Evolutionary conservation across 257 asterid genomes (phyloP).

Genomic region (Mitragyna speciosa): DNA sequence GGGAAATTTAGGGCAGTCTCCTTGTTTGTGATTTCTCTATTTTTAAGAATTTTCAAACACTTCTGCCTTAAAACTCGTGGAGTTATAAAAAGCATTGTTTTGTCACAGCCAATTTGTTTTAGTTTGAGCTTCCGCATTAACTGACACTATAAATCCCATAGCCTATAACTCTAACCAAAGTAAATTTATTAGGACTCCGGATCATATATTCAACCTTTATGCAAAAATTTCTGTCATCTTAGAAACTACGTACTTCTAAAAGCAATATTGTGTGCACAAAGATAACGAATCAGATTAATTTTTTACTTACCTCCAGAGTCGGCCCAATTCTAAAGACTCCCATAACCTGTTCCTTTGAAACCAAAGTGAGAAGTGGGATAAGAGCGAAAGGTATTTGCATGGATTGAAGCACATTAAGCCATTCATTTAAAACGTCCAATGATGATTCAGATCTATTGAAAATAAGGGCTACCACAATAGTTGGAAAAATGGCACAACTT

Average conservation of each 20-base stretch:
- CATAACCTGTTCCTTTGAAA: constrained; percentile 89
- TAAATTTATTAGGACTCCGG: background rate
- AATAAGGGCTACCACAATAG: constrained; percentile 81
- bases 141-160: background rate
- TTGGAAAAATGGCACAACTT: constrained; percentile 95
- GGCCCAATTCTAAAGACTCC: constrained; percentile 81
- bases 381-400: constrained; percentile 96
- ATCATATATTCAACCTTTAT: background rate
- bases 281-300: background rate
- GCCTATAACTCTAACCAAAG: background rate
- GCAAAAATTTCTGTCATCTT: background rate
- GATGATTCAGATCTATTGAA: constrained; percentile 89
- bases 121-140: background rate
- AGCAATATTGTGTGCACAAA: background rate
- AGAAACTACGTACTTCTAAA: background rate
- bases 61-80: background rate
- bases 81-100: background rate
- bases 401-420: constrained; percentile 97
- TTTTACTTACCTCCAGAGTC: constrained; percentile 53
- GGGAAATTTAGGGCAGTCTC: background rate
- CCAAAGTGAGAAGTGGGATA: constrained; percentile 95
- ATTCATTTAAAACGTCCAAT: constrained; percentile 80
- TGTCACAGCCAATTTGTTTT: background rate
- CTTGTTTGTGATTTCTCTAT: background rate
- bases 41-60: background rate